Percentiles rank a stretch among this genome's conserved stretches.
phyloP scores from a whole-genome alignment of 2,329 filamentous ascomycete genomes.

The Claviceps spartinae region DNA sequence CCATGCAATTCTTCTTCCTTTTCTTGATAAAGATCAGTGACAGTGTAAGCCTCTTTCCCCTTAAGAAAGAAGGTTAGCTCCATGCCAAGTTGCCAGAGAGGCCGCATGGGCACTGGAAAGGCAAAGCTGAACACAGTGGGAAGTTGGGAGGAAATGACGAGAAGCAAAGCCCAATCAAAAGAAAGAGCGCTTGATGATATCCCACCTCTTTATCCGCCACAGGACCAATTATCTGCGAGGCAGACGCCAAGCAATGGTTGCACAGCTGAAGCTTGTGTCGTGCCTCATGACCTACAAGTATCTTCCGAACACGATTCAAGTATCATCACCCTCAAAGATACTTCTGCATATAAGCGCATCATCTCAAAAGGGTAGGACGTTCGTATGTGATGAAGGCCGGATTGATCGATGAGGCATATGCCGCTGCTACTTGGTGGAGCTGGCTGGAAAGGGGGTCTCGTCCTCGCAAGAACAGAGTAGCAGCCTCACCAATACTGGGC shows the following conservation, averaged over 20 bases:
- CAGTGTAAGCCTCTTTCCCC: no score
- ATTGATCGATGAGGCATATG: not conserved
- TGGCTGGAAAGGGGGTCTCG: not conserved
- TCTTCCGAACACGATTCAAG: not conserved
- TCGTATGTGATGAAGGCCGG: not conserved
- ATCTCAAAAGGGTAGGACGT: not conserved
- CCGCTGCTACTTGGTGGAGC: not conserved
- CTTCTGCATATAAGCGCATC: not conserved
- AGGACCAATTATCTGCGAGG: not conserved
- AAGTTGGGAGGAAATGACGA: not conserved
- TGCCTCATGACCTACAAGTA: constrained; percentile 1
- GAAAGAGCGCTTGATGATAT: not conserved
- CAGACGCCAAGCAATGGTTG: not conserved
- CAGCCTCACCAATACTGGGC: not conserved
- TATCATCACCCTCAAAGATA: not conserved
- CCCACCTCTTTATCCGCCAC: not conserved
- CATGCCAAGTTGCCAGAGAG: not conserved
- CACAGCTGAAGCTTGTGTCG: not conserved
- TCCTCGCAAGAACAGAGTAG: not conserved
- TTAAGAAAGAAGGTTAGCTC: no score
- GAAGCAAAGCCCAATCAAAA: not conserved
- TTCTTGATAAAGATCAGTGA: no score
- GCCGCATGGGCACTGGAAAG: not conserved
- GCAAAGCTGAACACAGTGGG: not conserved
- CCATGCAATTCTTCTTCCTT: no score